phyloP scores from a whole-genome alignment of 1,284 basidiomycete genomes.

The Ceratobasidium sp. region DNA sequence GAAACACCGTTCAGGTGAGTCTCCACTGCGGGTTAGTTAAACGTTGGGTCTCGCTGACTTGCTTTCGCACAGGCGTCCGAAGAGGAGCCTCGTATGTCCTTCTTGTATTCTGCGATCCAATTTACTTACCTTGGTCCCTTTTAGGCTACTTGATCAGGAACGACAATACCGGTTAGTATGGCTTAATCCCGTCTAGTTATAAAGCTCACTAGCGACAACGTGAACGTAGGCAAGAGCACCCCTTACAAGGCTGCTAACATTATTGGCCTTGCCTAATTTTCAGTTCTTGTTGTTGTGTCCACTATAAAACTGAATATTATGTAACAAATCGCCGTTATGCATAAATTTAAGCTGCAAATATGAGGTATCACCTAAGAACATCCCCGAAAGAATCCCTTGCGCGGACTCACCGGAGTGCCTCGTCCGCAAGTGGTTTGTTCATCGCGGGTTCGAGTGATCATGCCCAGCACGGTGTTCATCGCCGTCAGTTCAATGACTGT shows the following conservation, averaged over 20 bases:
- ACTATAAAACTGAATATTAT: background rate
- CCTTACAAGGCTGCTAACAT: slow-evolving; percentile 32
- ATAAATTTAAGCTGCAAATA: no score
- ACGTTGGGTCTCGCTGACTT: background rate
- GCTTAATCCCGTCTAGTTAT: background rate
- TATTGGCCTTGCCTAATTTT: background rate
- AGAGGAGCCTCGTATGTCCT: slow-evolving; percentile 31
- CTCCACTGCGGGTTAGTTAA: background rate
- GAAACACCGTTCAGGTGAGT: slow-evolving; percentile 35
- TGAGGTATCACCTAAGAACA: no score
- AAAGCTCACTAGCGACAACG: background rate
- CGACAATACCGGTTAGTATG: slow-evolving; percentile 25
- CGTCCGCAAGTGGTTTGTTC: background rate
- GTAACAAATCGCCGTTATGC: background rate
- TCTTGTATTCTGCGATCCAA: background rate
- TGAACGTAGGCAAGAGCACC: slow-evolving; percentile 16
- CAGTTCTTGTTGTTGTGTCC: background rate
- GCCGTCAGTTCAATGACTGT: no score
- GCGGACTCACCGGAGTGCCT: no score
- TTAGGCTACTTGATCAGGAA: slow-evolving; percentile 33
- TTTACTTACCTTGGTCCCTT: background rate
- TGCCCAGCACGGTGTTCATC: no score
- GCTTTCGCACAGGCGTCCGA: slow-evolving; percentile 17
- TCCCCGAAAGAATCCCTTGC: no score
- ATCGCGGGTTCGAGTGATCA: background rate